A percentile compares a stretch with the other conserved stretches of the same genome.
Conservation (phyloP, 495 filamentous ascomycete species). For the Patellaria atrata region DNA sequence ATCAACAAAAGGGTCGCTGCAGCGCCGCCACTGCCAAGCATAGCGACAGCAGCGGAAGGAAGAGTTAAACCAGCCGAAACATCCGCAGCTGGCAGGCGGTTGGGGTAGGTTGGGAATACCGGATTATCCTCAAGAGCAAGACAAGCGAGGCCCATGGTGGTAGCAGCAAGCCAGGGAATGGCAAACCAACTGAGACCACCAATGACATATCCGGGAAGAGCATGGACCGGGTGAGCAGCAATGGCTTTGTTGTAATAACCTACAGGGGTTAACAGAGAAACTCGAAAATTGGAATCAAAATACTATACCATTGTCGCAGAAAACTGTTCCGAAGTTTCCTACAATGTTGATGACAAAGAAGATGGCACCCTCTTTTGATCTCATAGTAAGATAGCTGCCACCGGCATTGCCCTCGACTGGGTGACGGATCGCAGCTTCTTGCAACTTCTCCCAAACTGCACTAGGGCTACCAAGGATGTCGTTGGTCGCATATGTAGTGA, state of each 20-base stretch:
- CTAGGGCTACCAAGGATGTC: slow-evolving; percentile 63
- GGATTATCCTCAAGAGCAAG: slow-evolving; percentile 68
- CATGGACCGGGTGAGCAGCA: slow-evolving; percentile 18
- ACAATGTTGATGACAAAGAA: slow-evolving; percentile 96
- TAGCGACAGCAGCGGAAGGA: slow-evolving; percentile 75
- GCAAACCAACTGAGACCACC: slow-evolving; percentile 91
- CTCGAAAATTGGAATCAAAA: too few species aligned
- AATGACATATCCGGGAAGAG: slow-evolving; percentile 75
- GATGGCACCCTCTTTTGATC: slow-evolving; percentile 70
- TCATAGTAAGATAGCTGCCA: slow-evolving; percentile 86
- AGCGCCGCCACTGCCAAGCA: slow-evolving; percentile 80
- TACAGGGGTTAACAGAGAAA: too few species aligned
- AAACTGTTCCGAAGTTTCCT: slow-evolving; percentile 47
- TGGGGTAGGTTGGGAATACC: slow-evolving; percentile 55
- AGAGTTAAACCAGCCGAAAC: slow-evolving; percentile 80
- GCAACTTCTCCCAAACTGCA: slow-evolving; percentile 67
- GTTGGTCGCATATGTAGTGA: slow-evolving; percentile 70
- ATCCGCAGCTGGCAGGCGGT: slow-evolving; percentile 57
- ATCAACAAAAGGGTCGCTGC: slow-evolving; percentile 71
- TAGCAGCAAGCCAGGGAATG: slow-evolving; percentile 86
- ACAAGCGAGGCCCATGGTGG: slow-evolving; percentile 84
- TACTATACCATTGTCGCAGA: slow-evolving; percentile 51
- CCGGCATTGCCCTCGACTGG: slow-evolving; percentile 75
- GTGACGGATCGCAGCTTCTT: slow-evolving; percentile 51
- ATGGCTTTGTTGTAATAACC: too few species aligned